phyloP scores from a whole-genome alignment of 2,329 filamentous ascomycete species.

The Trichoderma afroharzianum region DNA sequence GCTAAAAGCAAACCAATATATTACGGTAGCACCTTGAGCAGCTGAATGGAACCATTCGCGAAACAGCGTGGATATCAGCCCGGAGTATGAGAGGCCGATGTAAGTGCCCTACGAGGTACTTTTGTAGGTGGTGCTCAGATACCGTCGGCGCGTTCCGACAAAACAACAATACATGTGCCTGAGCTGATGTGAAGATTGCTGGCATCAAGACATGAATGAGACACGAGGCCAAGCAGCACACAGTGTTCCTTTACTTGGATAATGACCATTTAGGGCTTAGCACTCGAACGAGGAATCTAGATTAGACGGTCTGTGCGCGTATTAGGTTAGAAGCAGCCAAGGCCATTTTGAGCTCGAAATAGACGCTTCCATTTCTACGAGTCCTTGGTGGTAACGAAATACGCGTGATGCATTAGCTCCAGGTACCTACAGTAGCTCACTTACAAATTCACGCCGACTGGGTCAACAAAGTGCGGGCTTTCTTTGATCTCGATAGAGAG shows the following conservation, averaged over 20 bases:
- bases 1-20: neutral
- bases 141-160: neutral
- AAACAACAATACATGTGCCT: neutral
- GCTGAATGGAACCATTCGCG: neutral
- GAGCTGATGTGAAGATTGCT: neutral
- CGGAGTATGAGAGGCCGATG: neutral
- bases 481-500: neutral
- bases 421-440: neutral
- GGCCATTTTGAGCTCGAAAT: neutral
- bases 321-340: neutral
- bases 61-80: neutral
- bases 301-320: slow-evolving; percentile 1
- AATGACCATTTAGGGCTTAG: neutral
- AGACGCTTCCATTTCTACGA: neutral
- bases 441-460: neutral
- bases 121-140: neutral
- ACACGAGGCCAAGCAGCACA: neutral
- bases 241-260: neutral
- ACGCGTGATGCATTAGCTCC: neutral
- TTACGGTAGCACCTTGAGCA: neutral
- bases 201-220: neutral
- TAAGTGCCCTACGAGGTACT: neutral
- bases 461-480: neutral
- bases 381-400: neutral
- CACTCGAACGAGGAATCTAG: neutral